Evolutionary conservation across 2,329 filamentous ascomycete genomes (phyloP).

Genomic region (Ilyonectria robusta): DNA sequence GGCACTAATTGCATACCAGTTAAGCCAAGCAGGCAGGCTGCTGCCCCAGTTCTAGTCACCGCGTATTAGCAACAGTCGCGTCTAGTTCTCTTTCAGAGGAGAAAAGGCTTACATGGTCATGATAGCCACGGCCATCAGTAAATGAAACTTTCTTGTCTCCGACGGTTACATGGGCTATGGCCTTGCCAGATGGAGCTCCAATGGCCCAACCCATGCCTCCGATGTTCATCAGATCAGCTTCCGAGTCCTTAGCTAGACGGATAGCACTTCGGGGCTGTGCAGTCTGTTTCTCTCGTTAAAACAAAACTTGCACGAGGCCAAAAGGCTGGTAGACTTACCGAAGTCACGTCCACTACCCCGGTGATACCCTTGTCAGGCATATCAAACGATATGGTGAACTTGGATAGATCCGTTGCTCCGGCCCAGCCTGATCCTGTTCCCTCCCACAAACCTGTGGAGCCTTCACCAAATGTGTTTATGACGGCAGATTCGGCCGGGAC

Average conservation of each 20-base stretch:
- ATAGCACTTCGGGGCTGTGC: neutral
- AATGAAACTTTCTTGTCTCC: neutral
- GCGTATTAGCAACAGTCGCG: no score
- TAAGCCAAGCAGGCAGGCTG: neutral
- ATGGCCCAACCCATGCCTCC: neutral
- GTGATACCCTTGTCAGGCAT: neutral
- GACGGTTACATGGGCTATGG: neutral
- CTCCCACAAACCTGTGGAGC: neutral
- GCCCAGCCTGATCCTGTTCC: neutral
- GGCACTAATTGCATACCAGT: neutral
- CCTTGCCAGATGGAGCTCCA: neutral
- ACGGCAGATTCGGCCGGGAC: neutral
- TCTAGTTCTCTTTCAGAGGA: no score
- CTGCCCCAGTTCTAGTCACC: neutral
- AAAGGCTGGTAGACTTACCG: neutral
- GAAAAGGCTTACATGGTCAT: neutral
- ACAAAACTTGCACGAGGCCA: no score
- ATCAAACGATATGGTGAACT: neutral
- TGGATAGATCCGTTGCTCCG: neutral
- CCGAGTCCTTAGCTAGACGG: neutral
- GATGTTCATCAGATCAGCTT: neutral
- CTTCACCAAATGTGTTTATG: neutral
- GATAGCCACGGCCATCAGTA: neutral
- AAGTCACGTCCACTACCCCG: neutral
- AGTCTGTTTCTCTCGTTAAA: neutral